Percentiles rank a stretch among this genome's conserved stretches.
These are phyloP conservation scores for Coemansia sp. DNA, from an alignment of 192 early-diverging fungal species.

Conservation along the genomic window DNA sequence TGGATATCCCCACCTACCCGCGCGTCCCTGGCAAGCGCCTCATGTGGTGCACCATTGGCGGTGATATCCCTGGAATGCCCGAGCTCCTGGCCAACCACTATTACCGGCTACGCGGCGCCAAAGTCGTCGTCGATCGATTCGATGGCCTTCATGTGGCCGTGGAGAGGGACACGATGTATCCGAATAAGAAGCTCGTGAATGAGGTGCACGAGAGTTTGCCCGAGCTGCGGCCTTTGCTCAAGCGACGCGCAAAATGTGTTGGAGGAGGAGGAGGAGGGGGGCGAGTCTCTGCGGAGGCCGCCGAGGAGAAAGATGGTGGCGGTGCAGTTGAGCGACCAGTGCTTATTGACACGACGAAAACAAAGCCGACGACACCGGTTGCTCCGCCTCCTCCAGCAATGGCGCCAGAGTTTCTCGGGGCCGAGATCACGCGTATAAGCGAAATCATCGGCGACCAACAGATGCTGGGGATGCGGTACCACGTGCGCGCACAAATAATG, in stretches of 20 bases:
- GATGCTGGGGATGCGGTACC: background rate
- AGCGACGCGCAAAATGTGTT: background rate
- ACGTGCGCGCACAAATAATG: conserved; percentile 1
- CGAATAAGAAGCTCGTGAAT: conserved; percentile 10
- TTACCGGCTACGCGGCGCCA: conserved; percentile 21
- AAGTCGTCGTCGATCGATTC: background rate
- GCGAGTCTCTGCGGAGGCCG: too few species aligned
- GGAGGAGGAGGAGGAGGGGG: too few species aligned
- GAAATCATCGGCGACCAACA: background rate
- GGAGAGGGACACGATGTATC: background rate
- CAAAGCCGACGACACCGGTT: too few species aligned
- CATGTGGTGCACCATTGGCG: conserved; percentile 12
- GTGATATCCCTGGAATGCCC: conserved; percentile 18
- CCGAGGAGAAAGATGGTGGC: too few species aligned
- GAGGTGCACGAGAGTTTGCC: conserved; percentile 5
- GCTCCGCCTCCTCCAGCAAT: background rate
- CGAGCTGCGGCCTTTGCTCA: background rate
- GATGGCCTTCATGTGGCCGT: conserved; percentile 5
- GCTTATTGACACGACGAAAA: too few species aligned
- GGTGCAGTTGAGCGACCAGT: too few species aligned
- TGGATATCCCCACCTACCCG: background rate
- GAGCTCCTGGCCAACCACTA: background rate
- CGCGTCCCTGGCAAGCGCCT: background rate
- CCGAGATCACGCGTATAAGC: background rate
- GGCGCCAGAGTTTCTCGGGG: background rate